Percentiles rank a stretch among this genome's conserved stretches.
These are phyloP conservation scores for Syzygium malaccense DNA, from an alignment of 441 rosid genomes.

Conservation along the genomic window DNA sequence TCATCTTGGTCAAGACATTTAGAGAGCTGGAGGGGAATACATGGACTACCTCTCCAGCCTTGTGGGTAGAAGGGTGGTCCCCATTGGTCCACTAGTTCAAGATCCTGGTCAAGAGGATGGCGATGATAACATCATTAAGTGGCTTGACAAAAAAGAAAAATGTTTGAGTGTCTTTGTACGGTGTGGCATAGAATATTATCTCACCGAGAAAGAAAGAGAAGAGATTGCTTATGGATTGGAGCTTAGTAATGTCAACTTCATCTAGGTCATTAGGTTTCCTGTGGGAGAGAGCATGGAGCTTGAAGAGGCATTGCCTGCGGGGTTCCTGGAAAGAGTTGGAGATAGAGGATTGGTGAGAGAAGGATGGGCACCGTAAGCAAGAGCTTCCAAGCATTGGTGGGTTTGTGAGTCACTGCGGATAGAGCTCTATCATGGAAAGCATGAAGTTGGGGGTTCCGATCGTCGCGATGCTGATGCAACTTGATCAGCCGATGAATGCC, in stretches of 20 bases:
- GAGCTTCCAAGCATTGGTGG: neutral
- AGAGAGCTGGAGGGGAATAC: neutral
- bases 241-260: neutral
- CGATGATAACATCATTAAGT: neutral
- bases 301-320: neutral
- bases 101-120: neutral
- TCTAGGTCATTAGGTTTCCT: neutral
- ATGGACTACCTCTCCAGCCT: neutral
- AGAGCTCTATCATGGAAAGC: conserved; percentile 8
- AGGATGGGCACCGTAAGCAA: conserved; percentile 2
- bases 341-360: conserved; percentile 1
- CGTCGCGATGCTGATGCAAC: conserved; percentile 3
- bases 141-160: neutral
- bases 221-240: neutral
- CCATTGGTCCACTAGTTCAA: neutral
- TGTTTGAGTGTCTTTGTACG: neutral
- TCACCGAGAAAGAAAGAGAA: neutral
- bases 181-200: neutral
- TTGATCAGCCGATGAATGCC: conserved; percentile 1
- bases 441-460: conserved; percentile 4
- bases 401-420: conserved; percentile 8
- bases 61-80: neutral
- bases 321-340: neutral
- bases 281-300: neutral
- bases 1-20: neutral